Evolutionary conservation across 2,329 filamentous ascomycete species (phyloP).

Genomic region (Cladophialophora bantiana): DNA sequence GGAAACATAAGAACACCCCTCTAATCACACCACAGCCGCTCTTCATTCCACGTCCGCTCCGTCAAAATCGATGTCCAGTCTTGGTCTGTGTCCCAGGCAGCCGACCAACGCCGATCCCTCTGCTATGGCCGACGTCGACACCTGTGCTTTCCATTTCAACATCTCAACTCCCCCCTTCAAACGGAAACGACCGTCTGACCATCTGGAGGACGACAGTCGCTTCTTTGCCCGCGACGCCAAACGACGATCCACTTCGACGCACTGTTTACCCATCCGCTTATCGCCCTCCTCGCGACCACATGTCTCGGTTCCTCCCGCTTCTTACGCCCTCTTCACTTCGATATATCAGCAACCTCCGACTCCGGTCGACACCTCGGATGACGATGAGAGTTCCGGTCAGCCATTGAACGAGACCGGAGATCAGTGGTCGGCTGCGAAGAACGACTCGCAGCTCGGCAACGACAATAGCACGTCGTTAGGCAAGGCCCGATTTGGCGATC

Average conservation of each 20-base stretch:
- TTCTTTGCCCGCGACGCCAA: slow-evolving; percentile 26
- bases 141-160: slow-evolving; percentile 26
- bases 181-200: slow-evolving; percentile 28
- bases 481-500: slow-evolving; percentile 18
- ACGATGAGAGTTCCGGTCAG: slow-evolving; percentile 29
- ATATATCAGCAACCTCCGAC: slow-evolving; percentile 38
- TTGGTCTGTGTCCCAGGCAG: background rate
- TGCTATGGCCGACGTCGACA: slow-evolving; percentile 33
- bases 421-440: slow-evolving; percentile 16
- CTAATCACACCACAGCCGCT: slow-evolving; percentile 19
- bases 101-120: slow-evolving; percentile 16
- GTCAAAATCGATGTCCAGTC: slow-evolving; percentile 1
- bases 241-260: slow-evolving; percentile 26
- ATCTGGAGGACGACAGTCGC: slow-evolving; percentile 18
- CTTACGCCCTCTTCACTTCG: slow-evolving; percentile 32
- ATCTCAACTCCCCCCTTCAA: slow-evolving; percentile 24
- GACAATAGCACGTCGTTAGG: slow-evolving; percentile 29
- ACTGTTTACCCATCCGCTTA: slow-evolving; percentile 35
- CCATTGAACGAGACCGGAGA: slow-evolving; percentile 12
- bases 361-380: slow-evolving; percentile 39
- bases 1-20: slow-evolving; percentile 31
- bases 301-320: slow-evolving; percentile 29
- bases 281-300: slow-evolving; percentile 32
- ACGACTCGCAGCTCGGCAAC: slow-evolving; percentile 16
- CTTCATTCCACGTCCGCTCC: background rate